These are phyloP conservation scores for Verticillium zaregamsianum DNA, from an alignment of 2,329 filamentous ascomycete species.

Conservation along the genomic window DNA sequence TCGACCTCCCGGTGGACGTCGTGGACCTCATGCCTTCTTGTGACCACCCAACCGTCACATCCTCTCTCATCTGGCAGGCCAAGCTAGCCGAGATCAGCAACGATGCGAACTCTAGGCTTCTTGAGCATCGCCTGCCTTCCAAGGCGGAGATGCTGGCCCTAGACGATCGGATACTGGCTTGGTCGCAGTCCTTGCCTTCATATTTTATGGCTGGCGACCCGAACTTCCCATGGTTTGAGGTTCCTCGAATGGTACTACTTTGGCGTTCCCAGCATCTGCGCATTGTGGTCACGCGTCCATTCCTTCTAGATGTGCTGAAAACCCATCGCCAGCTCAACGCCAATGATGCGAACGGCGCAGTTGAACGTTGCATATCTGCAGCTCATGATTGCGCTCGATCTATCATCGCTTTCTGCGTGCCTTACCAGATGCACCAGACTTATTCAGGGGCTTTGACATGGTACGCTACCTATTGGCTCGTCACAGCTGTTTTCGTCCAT, in stretches of 20 bases:
- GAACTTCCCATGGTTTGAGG: neutral
- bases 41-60: neutral
- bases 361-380: slow-evolving; percentile 1
- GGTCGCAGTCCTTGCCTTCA: neutral
- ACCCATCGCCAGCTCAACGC: neutral
- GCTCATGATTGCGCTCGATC: slow-evolving; percentile 2
- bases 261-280: slow-evolving; percentile 1
- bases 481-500: neutral
- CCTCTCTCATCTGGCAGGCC: slow-evolving; percentile 1
- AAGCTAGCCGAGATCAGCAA: slow-evolving; percentile 1
- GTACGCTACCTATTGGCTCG: slow-evolving; percentile 1
- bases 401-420: neutral
- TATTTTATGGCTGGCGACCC: neutral
- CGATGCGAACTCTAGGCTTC: neutral
- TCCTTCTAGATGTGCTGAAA: slow-evolving; percentile 1
- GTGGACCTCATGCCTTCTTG: neutral
- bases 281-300: neutral
- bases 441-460: neutral
- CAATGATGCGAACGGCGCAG: neutral
- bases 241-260: slow-evolving; percentile 1
- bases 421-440: neutral
- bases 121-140: neutral
- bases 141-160: neutral
- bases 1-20: neutral
- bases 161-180: neutral